Conservation (phyloP, 2,329 filamentous ascomycete genomes). For the Cordyceps fumosorosea region DNA sequence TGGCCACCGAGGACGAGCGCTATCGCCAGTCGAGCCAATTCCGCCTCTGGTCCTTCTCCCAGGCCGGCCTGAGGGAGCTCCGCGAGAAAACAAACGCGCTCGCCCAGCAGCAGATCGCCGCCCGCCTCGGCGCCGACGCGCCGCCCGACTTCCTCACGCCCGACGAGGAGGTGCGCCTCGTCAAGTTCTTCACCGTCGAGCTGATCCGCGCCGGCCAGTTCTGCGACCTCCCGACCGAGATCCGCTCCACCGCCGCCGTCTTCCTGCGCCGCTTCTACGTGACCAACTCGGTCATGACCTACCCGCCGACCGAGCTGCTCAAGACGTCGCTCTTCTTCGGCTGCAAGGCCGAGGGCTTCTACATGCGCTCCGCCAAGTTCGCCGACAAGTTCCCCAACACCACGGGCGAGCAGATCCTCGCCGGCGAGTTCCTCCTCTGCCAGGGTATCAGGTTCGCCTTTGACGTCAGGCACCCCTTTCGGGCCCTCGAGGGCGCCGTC, state of each 20-base stretch:
- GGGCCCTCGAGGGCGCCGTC: slow-evolving; percentile 77
- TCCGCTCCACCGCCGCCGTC: slow-evolving; percentile 66
- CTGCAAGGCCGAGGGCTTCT: slow-evolving; percentile 84
- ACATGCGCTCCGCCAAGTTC: slow-evolving; percentile 60
- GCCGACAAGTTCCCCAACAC: slow-evolving; percentile 63
- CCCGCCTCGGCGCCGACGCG: slow-evolving; percentile 46
- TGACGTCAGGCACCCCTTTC: slow-evolving; percentile 85
- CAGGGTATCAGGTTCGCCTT: slow-evolving; percentile 91
- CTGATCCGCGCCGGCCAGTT: slow-evolving; percentile 51
- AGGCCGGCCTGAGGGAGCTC: slow-evolving; percentile 61
- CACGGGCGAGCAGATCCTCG: slow-evolving; percentile 74
- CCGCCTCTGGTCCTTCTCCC: slow-evolving; percentile 86
- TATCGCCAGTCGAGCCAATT: slow-evolving; percentile 90
- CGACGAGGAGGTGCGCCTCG: slow-evolving; percentile 73
- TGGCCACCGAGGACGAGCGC: slow-evolving; percentile 81
- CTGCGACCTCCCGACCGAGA: slow-evolving; percentile 44
- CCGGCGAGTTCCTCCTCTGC: slow-evolving; percentile 86
- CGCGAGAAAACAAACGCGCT: slow-evolving; percentile 73
- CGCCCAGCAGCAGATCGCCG: slow-evolving; percentile 56
- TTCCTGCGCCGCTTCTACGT: slow-evolving; percentile 94
- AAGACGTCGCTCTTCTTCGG: slow-evolving; percentile 89
- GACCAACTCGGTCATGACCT: slow-evolving; percentile 93
- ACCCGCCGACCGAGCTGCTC: slow-evolving; percentile 82
- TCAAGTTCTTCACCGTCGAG: slow-evolving; percentile 67
- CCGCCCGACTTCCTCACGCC: slow-evolving; percentile 74